These are phyloP conservation scores for Nakataea oryzae DNA, from an alignment of 2,329 filamentous ascomycete species.

Conservation along the genomic window DNA sequence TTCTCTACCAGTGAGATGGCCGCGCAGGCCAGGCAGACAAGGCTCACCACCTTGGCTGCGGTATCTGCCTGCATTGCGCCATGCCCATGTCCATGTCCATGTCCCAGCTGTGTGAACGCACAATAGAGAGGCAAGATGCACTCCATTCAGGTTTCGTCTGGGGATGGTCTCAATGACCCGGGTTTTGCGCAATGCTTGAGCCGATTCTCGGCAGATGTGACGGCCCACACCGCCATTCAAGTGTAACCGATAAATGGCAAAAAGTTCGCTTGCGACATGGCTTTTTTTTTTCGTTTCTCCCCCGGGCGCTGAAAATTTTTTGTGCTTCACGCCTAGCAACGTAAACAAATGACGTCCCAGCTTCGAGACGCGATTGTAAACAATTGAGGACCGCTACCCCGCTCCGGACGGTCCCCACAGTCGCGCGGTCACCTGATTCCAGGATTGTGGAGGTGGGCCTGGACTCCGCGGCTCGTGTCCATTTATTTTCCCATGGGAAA, in stretches of 20 bases:
- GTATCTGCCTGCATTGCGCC: background rate
- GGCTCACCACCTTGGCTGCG: background rate
- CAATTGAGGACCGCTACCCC: background rate
- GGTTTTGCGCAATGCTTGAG: background rate
- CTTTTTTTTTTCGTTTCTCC: background rate
- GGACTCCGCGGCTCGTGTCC: background rate
- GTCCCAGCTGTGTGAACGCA: background rate
- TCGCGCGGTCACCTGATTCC: conserved; percentile 3
- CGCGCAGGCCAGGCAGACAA: background rate
- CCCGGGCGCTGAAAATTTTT: background rate
- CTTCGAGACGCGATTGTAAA: conserved; percentile 2
- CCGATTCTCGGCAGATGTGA: background rate
- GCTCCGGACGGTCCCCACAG: background rate
- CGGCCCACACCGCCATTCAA: background rate
- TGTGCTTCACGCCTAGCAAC: background rate
- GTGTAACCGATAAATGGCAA: background rate
- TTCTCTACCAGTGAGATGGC: background rate
- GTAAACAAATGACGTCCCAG: conserved; percentile 7
- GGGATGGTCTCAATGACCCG: background rate
- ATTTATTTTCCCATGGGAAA: background rate
- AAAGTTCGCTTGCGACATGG: background rate
- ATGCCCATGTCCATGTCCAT: no score
- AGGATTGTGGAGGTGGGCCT: background rate
- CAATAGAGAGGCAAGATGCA: background rate
- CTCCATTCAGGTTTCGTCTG: background rate